phyloP scores from a whole-genome alignment of 202 grass and related monocot species.

The Bolboschoenoplectus hybrid region DNA sequence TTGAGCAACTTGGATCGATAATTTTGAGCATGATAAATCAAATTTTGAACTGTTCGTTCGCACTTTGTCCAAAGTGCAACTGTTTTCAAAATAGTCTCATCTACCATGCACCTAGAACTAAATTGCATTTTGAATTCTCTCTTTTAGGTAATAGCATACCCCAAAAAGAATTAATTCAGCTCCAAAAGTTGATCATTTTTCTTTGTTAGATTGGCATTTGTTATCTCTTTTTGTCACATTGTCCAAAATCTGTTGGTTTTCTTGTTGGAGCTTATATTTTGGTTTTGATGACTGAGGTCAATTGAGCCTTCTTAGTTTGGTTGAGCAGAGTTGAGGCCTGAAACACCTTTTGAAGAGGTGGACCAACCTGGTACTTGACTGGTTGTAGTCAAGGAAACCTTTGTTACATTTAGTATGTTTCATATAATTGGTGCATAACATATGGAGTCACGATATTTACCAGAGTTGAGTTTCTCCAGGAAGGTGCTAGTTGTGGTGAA shows the following conservation, averaged over 20 bases:
- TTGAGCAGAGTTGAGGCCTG: background rate
- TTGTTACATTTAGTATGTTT: background rate
- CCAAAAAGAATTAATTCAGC: slow-evolving; percentile 9
- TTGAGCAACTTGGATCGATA: too few species aligned
- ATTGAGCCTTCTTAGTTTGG: background rate
- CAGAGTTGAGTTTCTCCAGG: slow-evolving; percentile 10
- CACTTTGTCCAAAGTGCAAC: too few species aligned
- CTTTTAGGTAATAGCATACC: background rate
- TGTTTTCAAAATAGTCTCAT: too few species aligned
- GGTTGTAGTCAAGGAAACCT: background rate
- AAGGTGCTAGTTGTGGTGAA: background rate
- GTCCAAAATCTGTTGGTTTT: background rate
- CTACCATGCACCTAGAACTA: background rate
- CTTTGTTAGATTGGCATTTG: background rate
- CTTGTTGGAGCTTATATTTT: background rate
- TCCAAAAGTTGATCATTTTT: background rate
- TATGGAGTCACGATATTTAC: background rate
- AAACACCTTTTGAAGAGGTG: background rate
- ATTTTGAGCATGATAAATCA: too few species aligned
- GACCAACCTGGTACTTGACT: background rate
- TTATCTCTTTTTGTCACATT: background rate
- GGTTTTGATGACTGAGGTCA: background rate
- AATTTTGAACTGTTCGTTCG: too few species aligned
- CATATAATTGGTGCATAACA: background rate
- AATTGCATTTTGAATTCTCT: background rate